phyloP scores from a whole-genome alignment of 176 grass and related monocot genomes.

The Chloris gayana region DNA sequence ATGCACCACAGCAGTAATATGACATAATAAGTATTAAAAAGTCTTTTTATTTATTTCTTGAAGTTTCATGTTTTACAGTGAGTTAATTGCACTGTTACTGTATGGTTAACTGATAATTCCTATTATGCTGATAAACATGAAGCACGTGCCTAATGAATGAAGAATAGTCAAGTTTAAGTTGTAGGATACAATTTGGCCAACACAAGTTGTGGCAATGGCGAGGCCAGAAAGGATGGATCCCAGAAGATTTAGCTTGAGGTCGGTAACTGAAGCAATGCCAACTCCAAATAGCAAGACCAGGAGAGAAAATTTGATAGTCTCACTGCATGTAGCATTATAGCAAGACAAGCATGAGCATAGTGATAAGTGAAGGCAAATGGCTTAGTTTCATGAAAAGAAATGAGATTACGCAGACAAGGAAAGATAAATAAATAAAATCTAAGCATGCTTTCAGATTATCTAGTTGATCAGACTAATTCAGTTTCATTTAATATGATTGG shows the following conservation, averaged over 20 bases:
- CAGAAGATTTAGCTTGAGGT: conserved; percentile 77
- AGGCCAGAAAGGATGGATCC: conserved; percentile 80
- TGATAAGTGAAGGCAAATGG: neutral
- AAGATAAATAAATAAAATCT: neutral
- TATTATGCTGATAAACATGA: neutral
- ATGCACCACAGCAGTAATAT: neutral
- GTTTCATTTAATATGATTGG: neutral
- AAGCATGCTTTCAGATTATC: neutral
- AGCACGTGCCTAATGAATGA: neutral
- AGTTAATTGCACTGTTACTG: neutral
- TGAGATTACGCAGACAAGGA: neutral
- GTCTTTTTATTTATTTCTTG: neutral
- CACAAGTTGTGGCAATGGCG: conserved; percentile 84
- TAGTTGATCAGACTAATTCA: neutral
- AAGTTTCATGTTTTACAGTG: neutral
- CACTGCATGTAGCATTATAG: conserved; percentile 55
- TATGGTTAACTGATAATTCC: neutral
- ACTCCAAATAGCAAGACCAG: conserved; percentile 79
- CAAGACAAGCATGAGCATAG: neutral
- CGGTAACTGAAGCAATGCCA: conserved; percentile 80
- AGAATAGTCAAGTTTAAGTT: neutral
- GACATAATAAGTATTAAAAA: neutral
- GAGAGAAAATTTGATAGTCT: conserved; percentile 78
- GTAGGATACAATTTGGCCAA: conserved; percentile 90
- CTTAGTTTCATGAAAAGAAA: neutral